These are phyloP conservation scores for Fusarium napiforme DNA, from an alignment of 2,329 filamentous ascomycete species.

Conservation along the genomic window DNA sequence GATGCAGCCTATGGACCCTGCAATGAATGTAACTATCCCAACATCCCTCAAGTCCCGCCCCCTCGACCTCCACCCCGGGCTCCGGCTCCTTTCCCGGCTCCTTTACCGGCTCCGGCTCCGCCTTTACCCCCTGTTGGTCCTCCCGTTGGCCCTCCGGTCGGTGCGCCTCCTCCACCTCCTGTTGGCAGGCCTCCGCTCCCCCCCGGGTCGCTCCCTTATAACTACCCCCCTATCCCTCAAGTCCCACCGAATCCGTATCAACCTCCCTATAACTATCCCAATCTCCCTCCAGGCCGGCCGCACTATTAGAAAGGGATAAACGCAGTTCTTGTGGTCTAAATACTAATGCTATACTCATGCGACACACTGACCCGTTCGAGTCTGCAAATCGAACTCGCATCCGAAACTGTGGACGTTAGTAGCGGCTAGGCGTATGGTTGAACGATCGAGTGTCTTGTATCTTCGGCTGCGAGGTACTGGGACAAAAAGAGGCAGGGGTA, in stretches of 20 bases:
- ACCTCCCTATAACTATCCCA: not conserved
- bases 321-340: not conserved
- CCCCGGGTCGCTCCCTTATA: not conserved
- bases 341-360: not conserved
- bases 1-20: not conserved
- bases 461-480: not conserved
- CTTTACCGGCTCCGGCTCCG: not conserved
- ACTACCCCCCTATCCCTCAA: not conserved
- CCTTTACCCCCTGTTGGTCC: not conserved
- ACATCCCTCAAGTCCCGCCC: not conserved
- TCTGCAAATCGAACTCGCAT: not conserved
- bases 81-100: not conserved
- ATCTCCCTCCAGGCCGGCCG: not conserved
- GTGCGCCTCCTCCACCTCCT: not conserved
- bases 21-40: not conserved
- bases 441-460: rapidly evolving
- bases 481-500: not conserved
- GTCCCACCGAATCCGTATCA: not conserved
- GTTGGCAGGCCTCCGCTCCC: not conserved
- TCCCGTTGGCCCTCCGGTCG: not conserved
- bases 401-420: not conserved
- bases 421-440: not conserved
- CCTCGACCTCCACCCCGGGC: not conserved
- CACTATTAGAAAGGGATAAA: not conserved
- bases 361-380: not conserved